phyloP scores from a whole-genome alignment of 495 filamentous ascomycete species.

The Lophiostoma macrostomum region DNA sequence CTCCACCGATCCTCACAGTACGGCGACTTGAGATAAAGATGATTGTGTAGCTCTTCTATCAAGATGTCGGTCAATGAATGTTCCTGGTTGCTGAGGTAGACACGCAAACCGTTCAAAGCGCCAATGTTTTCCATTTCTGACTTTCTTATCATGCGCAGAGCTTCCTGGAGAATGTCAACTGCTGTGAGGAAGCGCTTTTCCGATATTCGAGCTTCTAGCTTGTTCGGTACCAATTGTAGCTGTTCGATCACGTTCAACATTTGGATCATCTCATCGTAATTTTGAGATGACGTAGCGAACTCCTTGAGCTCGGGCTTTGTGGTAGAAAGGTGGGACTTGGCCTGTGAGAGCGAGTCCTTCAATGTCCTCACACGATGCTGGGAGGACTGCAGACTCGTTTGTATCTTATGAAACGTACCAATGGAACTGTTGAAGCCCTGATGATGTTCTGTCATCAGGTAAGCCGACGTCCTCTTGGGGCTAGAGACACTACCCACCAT shows the following conservation, averaged over 20 bases:
- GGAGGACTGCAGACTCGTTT: constrained; percentile 83
- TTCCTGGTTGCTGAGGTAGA: constrained; percentile 90
- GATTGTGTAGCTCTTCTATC: constrained; percentile 93
- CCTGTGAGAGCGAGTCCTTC: constrained; percentile 75
- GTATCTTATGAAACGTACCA: constrained; percentile 97
- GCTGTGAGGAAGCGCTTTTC: constrained; percentile 94
- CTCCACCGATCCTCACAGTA: constrained; percentile 97
- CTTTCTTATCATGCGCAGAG: constrained; percentile 72
- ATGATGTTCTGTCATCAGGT: constrained; percentile 72
- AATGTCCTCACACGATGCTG: constrained; percentile 79
- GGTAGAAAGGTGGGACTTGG: constrained; percentile 76
- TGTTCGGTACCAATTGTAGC: constrained; percentile 85
- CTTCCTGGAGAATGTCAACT: constrained; percentile 87
- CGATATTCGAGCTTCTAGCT: constrained; percentile 86
- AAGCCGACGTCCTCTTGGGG: neutral
- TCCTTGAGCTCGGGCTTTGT: constrained; percentile 91
- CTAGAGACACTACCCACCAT: constrained; percentile 41
- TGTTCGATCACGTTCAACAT: constrained; percentile 81
- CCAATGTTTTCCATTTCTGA: constrained; percentile 91
- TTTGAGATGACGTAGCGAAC: constrained; percentile 77
- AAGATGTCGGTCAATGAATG: constrained; percentile 85
- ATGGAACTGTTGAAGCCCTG: constrained; percentile 99
- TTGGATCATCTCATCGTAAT: constrained; percentile 87
- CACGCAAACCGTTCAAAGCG: constrained; percentile 77
- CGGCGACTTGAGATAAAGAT: constrained; percentile 93